Evolutionary conservation across 371 early-diverging fungal species (phyloP), one percentile per base, ranked within the genome.

Genomic region (Zychaea mexicana): DNA sequence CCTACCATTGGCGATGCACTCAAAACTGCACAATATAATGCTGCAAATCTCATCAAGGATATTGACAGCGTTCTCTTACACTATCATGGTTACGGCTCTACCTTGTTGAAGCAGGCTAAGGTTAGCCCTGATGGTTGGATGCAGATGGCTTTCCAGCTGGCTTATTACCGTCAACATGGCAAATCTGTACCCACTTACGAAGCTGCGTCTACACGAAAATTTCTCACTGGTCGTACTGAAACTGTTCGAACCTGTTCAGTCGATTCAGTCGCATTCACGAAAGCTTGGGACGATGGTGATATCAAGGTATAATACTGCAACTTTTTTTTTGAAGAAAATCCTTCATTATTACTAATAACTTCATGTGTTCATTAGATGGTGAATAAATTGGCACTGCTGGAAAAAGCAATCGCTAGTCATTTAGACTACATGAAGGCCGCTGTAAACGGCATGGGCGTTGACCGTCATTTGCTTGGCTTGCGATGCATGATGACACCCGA

Each of bases 101-200:
- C 90, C 62, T 92, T 85, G 68, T 89, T 97, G 77, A 96, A 96
- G 82, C 78, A 85, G 53, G 85, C 86, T 69, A 84, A 77, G 67
- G 67, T 76, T 54, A 81, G 81, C 36, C 95, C 96, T 2, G 96
- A 96, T 73, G 94, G 94, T 2, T 96, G 88, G 79, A 76, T 92
- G 52, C 96, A 97, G 76, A 90, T 97, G 87, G 92, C 87, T 0
- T 69, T 94, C 32, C 96, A 96, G 77, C 76, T 95, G 0, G 88
- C 93, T 8, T 95, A 90, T 78, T 91, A 85, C 72, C 84, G 90
- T 33, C 75, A 92, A 19, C 90, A 93, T 66, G 83, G 87, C 21
- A 61, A 79, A 32, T 73, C 81, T 24, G 85, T 88, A 13, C 82
- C 93, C 12, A 93, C 93, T 17, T 96, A 96, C 67, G 96, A 96